A percentile compares a stretch with the other conserved stretches of the same genome.
phyloP scores from a whole-genome alignment of 164 flowering plant genomes.

The Houttuynia cordata region DNA sequence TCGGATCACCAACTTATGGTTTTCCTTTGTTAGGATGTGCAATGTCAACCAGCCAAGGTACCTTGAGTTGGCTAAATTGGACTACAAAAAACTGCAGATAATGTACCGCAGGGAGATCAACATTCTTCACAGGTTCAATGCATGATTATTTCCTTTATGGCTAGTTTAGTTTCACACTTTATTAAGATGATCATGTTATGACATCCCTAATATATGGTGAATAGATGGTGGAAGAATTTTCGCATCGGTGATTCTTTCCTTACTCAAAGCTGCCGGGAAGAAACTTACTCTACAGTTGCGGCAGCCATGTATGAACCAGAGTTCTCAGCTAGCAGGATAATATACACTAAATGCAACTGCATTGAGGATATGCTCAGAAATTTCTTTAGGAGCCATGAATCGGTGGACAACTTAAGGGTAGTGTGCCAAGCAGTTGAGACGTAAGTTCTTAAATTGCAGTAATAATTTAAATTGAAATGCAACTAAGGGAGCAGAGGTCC shows the following conservation, averaged over 20 bases:
- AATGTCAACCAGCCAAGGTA: slow-evolving; percentile 3
- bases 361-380: neutral
- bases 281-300: slow-evolving; percentile 3
- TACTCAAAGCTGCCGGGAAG: neutral
- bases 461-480: too few species aligned
- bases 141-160: neutral
- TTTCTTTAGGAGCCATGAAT: slow-evolving; percentile 7
- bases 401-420: slow-evolving; percentile 4
- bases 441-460: neutral
- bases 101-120: neutral
- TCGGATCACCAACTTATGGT: neutral
- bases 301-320: slow-evolving; percentile 4
- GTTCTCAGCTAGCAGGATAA: slow-evolving; percentile 1
- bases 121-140: neutral
- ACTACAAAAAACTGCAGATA: slow-evolving; percentile 4
- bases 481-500: too few species aligned
- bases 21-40: neutral
- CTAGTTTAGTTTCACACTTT: too few species aligned
- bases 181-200: neutral
- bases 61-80: slow-evolving; percentile 4
- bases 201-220: neutral
- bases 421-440: slow-evolving; percentile 3
- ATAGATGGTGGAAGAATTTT: slow-evolving; percentile 4
- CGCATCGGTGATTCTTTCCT: neutral
- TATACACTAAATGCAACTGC: slow-evolving; percentile 3